Evolutionary conservation across 2,329 filamentous ascomycete genomes (phyloP).

Genomic region (Alternaria sp.): DNA sequence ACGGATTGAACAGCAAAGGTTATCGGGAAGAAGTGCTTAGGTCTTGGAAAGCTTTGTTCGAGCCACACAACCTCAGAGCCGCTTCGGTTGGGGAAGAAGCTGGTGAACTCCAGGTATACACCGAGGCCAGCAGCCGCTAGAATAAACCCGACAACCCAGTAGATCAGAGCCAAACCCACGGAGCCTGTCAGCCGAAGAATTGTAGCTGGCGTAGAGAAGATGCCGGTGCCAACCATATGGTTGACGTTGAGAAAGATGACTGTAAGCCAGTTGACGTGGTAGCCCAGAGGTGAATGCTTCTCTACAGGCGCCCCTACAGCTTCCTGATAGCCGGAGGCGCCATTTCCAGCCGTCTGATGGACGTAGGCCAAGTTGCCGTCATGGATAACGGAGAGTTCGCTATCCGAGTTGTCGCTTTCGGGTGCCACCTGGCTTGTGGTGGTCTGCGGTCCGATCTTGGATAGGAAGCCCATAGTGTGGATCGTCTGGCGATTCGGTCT

Average conservation of each 20-base stretch:
- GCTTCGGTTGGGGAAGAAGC: constrained; percentile 39
- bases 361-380: background rate
- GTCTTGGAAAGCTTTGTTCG: constrained; percentile 41
- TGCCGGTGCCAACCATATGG: constrained; percentile 44
- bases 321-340: constrained; percentile 36
- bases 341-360: constrained; percentile 17
- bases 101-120: constrained; percentile 40
- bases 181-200: constrained; percentile 37
- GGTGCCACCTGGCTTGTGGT: background rate
- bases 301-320: constrained; percentile 42
- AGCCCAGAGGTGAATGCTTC: constrained; percentile 40
- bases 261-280: constrained; percentile 41
- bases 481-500: background rate
- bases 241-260: constrained; percentile 44
- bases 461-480: background rate
- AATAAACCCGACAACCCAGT: constrained; percentile 41
- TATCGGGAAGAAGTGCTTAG: constrained; percentile 38
- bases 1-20: constrained; percentile 42
- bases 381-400: background rate
- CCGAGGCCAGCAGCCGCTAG: constrained; percentile 37
- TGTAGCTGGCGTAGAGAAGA: constrained; percentile 31
- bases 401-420: background rate
- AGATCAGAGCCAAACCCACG: constrained; percentile 39
- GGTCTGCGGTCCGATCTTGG: background rate
- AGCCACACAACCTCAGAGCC: constrained; percentile 43